Evolutionary conservation across 208 protist genomes (phyloP).

Genomic region (Leishmania tarentolae): DNA sequence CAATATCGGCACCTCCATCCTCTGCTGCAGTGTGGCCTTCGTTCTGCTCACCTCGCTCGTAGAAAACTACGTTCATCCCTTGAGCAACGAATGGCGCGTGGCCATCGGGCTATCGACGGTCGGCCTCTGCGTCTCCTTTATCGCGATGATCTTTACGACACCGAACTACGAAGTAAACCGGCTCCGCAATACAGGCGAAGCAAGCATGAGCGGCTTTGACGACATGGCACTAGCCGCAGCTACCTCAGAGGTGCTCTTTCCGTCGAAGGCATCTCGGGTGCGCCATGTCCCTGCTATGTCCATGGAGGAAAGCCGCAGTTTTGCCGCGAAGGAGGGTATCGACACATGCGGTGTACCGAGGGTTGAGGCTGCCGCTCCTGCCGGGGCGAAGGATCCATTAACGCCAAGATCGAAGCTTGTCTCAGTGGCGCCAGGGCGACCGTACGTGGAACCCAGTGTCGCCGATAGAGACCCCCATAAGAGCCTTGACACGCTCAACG

Average conservation of each 20-base stretch:
- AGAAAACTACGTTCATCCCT: slow-evolving; percentile 44
- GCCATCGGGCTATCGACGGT: slow-evolving; percentile 58
- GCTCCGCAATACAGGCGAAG: slow-evolving; percentile 26
- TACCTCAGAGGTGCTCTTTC: background rate
- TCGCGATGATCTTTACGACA: slow-evolving; percentile 64
- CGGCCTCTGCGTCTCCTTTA: slow-evolving; percentile 51
- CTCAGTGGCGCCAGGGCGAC: background rate
- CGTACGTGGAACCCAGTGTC: background rate
- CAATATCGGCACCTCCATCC: slow-evolving; percentile 57
- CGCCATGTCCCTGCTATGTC: background rate
- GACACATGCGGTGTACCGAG: background rate
- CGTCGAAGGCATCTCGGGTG: background rate
- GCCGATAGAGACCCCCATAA: background rate
- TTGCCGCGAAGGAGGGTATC: background rate
- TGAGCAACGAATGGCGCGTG: slow-evolving; percentile 29
- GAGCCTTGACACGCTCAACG: slow-evolving; percentile 34
- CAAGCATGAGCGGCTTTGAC: background rate
- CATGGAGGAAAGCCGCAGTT: slow-evolving; percentile 3
- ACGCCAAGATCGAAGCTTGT: background rate
- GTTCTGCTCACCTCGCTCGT: slow-evolving; percentile 54
- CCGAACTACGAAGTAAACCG: slow-evolving; percentile 67
- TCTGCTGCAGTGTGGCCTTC: slow-evolving; percentile 49
- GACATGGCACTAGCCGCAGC: too few species aligned
- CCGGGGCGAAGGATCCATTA: background rate
- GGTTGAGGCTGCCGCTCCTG: background rate